Percentiles rank a stretch among this genome's conserved stretches.
Conservation (phyloP, 768 basidiomycete species). For the Suillus sp. region DNA sequence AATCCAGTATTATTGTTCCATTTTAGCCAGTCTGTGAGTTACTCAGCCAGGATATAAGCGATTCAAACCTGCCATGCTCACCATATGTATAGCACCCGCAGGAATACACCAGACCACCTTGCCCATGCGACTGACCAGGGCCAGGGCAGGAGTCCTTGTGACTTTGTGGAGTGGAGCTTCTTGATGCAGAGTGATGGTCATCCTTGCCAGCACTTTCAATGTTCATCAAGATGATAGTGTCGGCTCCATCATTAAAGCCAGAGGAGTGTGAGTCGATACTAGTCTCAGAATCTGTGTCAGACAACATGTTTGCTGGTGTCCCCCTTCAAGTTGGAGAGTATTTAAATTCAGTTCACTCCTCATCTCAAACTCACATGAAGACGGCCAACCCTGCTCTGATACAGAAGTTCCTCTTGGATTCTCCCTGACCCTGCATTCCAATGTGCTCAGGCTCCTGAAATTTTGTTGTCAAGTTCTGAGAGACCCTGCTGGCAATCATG, state of each 20-base stretch:
- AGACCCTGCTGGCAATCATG: too few relatives aligned
- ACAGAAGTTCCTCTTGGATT: background rate
- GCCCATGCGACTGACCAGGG: background rate
- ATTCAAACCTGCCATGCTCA: background rate
- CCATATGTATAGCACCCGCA: background rate
- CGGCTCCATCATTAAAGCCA: background rate
- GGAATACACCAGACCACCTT: background rate
- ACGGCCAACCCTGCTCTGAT: background rate
- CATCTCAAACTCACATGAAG: background rate
- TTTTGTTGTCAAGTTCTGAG: background rate
- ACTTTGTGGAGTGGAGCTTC: background rate
- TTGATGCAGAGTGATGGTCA: background rate
- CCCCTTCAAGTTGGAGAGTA: background rate
- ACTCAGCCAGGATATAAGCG: background rate
- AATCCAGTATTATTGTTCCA: too few relatives aligned
- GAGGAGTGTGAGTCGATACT: background rate
- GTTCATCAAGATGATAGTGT: background rate
- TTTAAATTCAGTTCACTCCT: background rate
- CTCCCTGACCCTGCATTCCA: background rate
- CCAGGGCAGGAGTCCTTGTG: slow-evolving; percentile 1
- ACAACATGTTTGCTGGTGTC: background rate
- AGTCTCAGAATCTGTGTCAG: background rate
- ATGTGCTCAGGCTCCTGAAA: background rate
- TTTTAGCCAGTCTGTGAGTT: background rate
- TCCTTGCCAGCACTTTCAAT: background rate